Conservation (phyloP, 805 yeast genomes). For the Cyberlindnera mississippiensis region DNA sequence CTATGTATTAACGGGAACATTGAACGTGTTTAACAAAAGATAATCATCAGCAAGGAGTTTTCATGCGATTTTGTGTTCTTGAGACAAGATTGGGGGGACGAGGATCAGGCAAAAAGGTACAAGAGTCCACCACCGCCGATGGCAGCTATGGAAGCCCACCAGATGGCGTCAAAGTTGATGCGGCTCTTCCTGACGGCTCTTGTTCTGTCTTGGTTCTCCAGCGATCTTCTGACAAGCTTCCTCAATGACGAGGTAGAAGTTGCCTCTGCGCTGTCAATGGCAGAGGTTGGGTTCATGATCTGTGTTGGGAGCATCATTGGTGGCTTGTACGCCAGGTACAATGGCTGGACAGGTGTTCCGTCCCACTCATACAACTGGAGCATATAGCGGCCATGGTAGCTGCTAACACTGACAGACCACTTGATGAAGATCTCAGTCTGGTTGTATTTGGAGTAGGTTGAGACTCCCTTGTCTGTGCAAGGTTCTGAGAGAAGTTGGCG, state of each 20-base stretch:
- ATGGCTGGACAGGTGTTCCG: slow-evolving; percentile 79
- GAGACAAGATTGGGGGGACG: too few relatives aligned
- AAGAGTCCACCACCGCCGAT: slow-evolving; percentile 36
- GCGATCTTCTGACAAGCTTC: slow-evolving; percentile 57
- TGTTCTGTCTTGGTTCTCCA: slow-evolving; percentile 78
- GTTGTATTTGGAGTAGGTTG: slow-evolving; percentile 66
- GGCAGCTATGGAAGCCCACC: slow-evolving; percentile 51
- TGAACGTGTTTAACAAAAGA: too few relatives aligned
- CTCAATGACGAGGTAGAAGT: slow-evolving; percentile 31
- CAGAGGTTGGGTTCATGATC: slow-evolving; percentile 81
- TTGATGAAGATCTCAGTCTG: slow-evolving; percentile 59
- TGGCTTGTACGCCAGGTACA: slow-evolving; percentile 89
- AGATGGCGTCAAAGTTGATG: slow-evolving; percentile 44
- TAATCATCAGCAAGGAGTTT: too few relatives aligned
- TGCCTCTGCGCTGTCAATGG: slow-evolving; percentile 31
- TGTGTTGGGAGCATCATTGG: slow-evolving; percentile 94
- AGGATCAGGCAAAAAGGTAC: slow-evolving; percentile 24
- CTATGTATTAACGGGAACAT: too few relatives aligned
- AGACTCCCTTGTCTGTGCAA: slow-evolving; percentile 58
- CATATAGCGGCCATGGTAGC: slow-evolving; percentile 79
- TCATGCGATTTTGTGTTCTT: too few relatives aligned
- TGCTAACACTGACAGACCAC: slow-evolving; percentile 60
- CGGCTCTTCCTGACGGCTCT: slow-evolving; percentile 50
- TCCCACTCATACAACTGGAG: slow-evolving; percentile 72
- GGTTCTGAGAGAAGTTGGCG: slow-evolving; percentile 89